Evolutionary conservation across 805 yeast genomes (phyloP).

Genomic region (Schwanniomyces vanrijiae): DNA sequence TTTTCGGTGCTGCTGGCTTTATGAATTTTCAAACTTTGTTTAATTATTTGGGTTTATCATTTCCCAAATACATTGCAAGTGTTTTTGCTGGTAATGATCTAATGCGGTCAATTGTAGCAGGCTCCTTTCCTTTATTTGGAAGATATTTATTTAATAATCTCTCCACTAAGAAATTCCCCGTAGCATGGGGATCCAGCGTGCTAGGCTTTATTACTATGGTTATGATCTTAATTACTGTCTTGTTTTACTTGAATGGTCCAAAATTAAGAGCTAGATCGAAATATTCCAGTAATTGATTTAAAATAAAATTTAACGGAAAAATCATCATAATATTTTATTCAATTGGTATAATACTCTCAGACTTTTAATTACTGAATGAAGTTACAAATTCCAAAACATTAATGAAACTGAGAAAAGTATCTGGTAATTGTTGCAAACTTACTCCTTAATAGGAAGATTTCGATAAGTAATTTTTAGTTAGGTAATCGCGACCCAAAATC

Average conservation of each 20-base stretch:
- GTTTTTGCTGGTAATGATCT: constrained; percentile 57
- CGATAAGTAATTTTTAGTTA: too few relatives aligned
- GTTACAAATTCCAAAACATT: too few relatives aligned
- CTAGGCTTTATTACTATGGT: constrained; percentile 42
- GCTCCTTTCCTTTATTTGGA: constrained; percentile 66
- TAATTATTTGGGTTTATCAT: constrained; percentile 45
- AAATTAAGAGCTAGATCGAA: constrained; percentile 43
- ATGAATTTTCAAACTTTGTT: constrained; percentile 48
- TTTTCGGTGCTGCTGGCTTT: constrained; percentile 38
- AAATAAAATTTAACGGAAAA: too few relatives aligned
- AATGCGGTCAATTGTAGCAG: constrained; percentile 51
- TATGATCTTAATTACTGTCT: constrained; percentile 30
- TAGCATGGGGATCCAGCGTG: constrained; percentile 59
- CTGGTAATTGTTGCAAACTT: too few relatives aligned
- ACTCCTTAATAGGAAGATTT: too few relatives aligned
- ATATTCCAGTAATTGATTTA: constrained; percentile 17
- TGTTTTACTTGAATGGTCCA: constrained; percentile 44
- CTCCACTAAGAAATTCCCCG: constrained; percentile 51
- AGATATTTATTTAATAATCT: constrained; percentile 55
- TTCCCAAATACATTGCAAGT: constrained; percentile 49
- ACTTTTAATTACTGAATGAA: too few relatives aligned
- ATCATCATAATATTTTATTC: too few relatives aligned
- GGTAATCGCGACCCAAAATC: too few relatives aligned
- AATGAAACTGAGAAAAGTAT: too few relatives aligned
- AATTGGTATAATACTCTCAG: too few relatives aligned